A percentile compares a stretch with the other conserved stretches of the same genome.
Evolutionary conservation across 805 yeast species (phyloP).

Genomic region (Tetrapisispora namnaoensis): DNA sequence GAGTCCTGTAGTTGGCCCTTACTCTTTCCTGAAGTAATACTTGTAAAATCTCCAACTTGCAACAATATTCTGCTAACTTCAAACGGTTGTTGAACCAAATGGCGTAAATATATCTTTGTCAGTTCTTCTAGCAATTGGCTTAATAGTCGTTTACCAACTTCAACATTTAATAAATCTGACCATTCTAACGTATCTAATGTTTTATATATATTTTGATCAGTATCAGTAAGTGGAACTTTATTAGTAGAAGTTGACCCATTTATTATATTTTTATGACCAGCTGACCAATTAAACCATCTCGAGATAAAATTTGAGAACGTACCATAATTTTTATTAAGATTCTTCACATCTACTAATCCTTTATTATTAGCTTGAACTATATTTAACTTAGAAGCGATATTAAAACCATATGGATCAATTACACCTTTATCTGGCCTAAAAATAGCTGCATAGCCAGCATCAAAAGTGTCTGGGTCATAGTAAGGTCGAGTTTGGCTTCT

Average conservation of each 20-base stretch:
- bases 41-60: slow-evolving; percentile 64
- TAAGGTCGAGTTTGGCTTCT: slow-evolving; percentile 47
- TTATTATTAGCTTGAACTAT: slow-evolving; percentile 21
- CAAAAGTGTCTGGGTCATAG: slow-evolving; percentile 56
- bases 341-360: background rate
- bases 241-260: background rate
- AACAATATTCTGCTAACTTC: slow-evolving; percentile 70
- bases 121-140: slow-evolving; percentile 52
- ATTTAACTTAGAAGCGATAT: slow-evolving; percentile 32
- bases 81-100: slow-evolving; percentile 74
- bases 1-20: background rate
- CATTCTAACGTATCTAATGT: slow-evolving; percentile 45
- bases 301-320: slow-evolving; percentile 5
- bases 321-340: slow-evolving; percentile 2
- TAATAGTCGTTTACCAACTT: slow-evolving; percentile 46
- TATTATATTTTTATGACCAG: background rate
- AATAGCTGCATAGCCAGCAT: slow-evolving; percentile 52
- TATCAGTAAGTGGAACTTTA: background rate
- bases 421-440: slow-evolving; percentile 56
- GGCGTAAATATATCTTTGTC: slow-evolving; percentile 56
- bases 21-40: slow-evolving; percentile 4
- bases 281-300: background rate
- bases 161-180: slow-evolving; percentile 52
- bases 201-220: slow-evolving; percentile 7
- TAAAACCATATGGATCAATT: slow-evolving; percentile 36